Evolutionary conservation across 1,139 yeast genomes (phyloP).

Genomic region (Geotrichum europaeum): DNA sequence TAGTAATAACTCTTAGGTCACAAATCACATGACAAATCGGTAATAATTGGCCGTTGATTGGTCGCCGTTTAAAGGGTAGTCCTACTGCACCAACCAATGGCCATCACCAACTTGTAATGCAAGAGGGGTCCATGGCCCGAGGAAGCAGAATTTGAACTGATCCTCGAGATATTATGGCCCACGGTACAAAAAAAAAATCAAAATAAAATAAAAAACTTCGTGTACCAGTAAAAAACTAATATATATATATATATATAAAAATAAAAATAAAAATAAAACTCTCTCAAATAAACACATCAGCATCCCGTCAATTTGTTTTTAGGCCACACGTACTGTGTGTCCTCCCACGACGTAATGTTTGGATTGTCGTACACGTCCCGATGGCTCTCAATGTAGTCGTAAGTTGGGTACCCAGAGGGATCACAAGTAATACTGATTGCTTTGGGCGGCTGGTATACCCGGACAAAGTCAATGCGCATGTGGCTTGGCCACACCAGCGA

Average conservation of each 20-base stretch:
- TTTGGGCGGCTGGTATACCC: conserved; percentile 67
- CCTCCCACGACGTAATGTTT: conserved; percentile 60
- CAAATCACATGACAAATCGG: not conserved
- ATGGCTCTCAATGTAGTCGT: conserved; percentile 63
- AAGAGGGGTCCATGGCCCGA: not conserved
- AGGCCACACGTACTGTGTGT: conserved; percentile 64
- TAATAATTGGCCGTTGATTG: not conserved
- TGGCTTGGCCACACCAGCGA: conserved; percentile 60
- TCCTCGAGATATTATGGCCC: not conserved
- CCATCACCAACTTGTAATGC: not conserved
- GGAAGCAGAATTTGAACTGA: not conserved
- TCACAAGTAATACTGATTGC: conserved; percentile 59
- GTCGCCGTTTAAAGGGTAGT: not conserved
- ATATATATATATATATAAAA: not conserved
- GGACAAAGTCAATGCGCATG: conserved; percentile 66
- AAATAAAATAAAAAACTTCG: not conserved
- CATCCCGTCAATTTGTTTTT: conserved; percentile 47
- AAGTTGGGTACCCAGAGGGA: conserved; percentile 67
- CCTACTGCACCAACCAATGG: not conserved
- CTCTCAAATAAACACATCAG: conserved; percentile 11
- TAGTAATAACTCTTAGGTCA: not conserved
- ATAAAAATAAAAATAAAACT: not conserved
- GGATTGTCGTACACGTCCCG: conserved; percentile 53
- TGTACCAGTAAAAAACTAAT: not conserved
- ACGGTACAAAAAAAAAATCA: not conserved